Evolutionary conservation across 495 filamentous ascomycete genomes (phyloP), one percentile per base, ranked within the genome.

Genomic region (Opeltia flavorubescens): DNA sequence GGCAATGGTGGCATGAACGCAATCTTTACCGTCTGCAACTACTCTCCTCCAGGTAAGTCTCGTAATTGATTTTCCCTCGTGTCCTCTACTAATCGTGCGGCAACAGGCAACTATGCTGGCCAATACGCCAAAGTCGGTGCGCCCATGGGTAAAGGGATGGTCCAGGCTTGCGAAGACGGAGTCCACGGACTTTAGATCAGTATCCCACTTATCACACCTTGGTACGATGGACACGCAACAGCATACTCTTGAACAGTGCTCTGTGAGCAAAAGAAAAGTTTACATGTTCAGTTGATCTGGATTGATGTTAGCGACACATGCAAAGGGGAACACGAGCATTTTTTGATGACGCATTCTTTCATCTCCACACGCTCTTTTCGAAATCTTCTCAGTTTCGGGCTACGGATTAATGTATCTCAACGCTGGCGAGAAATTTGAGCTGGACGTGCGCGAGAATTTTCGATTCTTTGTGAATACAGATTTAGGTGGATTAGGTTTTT

Each of bases 1-100:
- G 70, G 69, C 58, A 49, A 59, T 2, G 41, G 65, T 11, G 63
- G 75, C 13, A 71, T 75, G 45, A 64, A 75, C 45, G 70, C 77
- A 8, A 72, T 69, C 59, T 83, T 71, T 61, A 87, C 84, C 40
- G 86, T 94, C 42, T 98, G 91, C 81, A 89, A 95, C 70, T 98
- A 98, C 64, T 64, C 60, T 40, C 71, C 83, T 52, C 60, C 76
- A 49, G 84, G 83, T 83, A 66, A 55, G 53, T 46, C 26, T 12
- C 17, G 20, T 45, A 9, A 17, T 48, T 42, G 30, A 15, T 44
- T 8, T 12, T n/a, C 5, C 7, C 8, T 1, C 6, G 9, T 11
- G 4, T 8, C n/a, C 48, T 15, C 9, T 6, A 27, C 25, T 45
- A 36, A 38, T 25, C 18, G 24, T n/a, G 13, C 11, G 27, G 17